Evolutionary conservation across 371 early-diverging fungal genomes (phyloP), one percentile per base, ranked within the genome.

Genomic region (Choanephora cucurbitarum): DNA sequence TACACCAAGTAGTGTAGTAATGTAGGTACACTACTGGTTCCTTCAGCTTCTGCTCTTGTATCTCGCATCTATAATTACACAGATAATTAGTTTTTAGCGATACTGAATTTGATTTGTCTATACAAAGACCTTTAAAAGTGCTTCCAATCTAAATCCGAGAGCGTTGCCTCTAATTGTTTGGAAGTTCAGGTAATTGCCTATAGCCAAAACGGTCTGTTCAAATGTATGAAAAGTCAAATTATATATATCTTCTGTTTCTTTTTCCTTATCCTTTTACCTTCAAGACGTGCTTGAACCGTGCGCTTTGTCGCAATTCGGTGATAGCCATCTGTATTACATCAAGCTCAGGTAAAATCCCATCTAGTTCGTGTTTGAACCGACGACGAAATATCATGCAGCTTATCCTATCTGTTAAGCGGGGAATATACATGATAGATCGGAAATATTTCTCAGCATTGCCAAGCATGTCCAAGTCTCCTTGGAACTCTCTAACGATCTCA

Each of bases 141-240:
- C 84, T 39, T 89, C 87, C 18, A 94, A 57, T 49, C 81, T 78
- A 66, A 91, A 94, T 0, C 93, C 93, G 58, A 76, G 77, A 2
- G 95, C 93, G 63, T 90, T 85, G 15, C 95, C 95, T 21, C 95
- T 83, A 66, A 87, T 86, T 8, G 89, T 84, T 22, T 84, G 76
- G 10, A 79, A 84, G 65, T 94, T 94, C 49, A 94, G 53, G 57
- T 86, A 88, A 64, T 94, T 94, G 1, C 95, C 95, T 56, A 94
- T 75, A 1, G 85, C 75, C 34, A 94, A 72, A 4, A 91, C 81
- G 0, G 82, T 78, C 83, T 86, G 58, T 24, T 17, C 7, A 3
- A 19, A 14, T 14, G 28, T 19, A 46, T 24, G 17, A 28, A 17
- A n/a, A 51, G 5, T 42, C 37, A 23, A 11, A 2, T 37, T 11